Conservation (phyloP, 345 rosid genomes). For the Corymbia maculata region DNA sequence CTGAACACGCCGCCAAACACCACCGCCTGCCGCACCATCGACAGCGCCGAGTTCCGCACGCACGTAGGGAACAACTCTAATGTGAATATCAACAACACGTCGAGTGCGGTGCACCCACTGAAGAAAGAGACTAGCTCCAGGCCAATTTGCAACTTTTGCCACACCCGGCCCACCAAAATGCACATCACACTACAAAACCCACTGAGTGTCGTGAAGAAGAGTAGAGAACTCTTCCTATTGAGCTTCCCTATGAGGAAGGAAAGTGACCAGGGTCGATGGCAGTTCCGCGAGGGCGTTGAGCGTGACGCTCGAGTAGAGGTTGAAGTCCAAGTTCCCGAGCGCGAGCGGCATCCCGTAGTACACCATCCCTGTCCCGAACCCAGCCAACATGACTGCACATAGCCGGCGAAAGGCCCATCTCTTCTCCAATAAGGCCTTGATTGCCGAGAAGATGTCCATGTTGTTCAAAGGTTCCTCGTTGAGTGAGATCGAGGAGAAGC, state of each 20-base stretch:
- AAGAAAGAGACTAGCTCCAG: conserved; percentile 51
- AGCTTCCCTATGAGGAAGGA: conserved; percentile 35
- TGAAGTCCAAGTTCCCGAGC: conserved; percentile 35
- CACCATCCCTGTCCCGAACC: conserved; percentile 55
- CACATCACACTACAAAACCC: conserved; percentile 33
- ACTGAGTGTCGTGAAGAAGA: conserved; percentile 27
- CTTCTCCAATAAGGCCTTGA: conserved; percentile 29
- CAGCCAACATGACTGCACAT: conserved; percentile 20
- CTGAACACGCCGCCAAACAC: conserved; percentile 9
- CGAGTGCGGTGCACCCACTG: conserved; percentile 39
- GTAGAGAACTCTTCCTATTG: conserved; percentile 24
- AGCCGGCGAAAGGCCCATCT: conserved; percentile 51
- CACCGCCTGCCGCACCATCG: conserved; percentile 35
- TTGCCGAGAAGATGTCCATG: conserved; percentile 31
- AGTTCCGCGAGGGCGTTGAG: conserved; percentile 61
- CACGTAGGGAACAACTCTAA: conserved; percentile 44
- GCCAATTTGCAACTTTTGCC: conserved; percentile 19
- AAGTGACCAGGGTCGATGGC: conserved; percentile 36
- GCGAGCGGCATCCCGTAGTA: conserved; percentile 77
- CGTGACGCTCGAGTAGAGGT: conserved; percentile 48
- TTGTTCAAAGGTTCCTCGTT: conserved; percentile 12
- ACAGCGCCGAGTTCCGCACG: conserved; percentile 31
- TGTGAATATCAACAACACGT: conserved; percentile 27
- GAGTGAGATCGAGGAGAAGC: conserved; percentile 16
- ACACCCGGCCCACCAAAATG: conserved; percentile 12